phyloP scores from a whole-genome alignment of 106 monocot species.

The Phalaenopsis aphrodite region DNA sequence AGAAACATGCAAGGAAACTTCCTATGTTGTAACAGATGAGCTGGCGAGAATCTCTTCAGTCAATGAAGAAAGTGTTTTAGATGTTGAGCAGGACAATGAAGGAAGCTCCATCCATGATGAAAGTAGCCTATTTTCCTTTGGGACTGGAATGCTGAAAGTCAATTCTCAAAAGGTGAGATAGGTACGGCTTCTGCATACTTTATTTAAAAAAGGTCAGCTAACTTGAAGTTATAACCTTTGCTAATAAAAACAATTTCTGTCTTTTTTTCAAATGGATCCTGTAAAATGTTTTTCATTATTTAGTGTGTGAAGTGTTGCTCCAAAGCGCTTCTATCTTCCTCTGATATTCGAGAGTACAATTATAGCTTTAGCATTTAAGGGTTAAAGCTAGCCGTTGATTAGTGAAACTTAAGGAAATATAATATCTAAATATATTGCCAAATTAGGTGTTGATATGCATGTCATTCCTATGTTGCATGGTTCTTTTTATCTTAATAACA shows the following conservation, averaged over 20 bases:
- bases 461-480: neutral
- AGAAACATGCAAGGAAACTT: conserved; percentile 11
- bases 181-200: neutral
- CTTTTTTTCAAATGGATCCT: neutral
- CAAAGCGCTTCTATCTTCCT: neutral
- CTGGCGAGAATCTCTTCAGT: conserved; percentile 13
- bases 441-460: conserved; percentile 2
- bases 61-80: conserved; percentile 12
- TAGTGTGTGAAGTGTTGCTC: neutral
- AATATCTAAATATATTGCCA: neutral
- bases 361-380: neutral
- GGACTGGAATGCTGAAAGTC: conserved; percentile 37
- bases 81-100: conserved; percentile 24
- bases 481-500: neutral
- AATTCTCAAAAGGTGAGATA: conserved; percentile 43
- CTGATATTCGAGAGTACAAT: neutral
- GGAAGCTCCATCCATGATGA: conserved; percentile 32
- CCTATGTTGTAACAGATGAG: conserved; percentile 22
- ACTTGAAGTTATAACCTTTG: neutral
- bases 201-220: neutral
- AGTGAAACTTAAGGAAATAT: neutral
- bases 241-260: neutral
- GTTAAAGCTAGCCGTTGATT: neutral
- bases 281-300: neutral
- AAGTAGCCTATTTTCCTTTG: conserved; percentile 65